A percentile compares a stretch with the other conserved stretches of the same genome.
These are phyloP conservation scores for Bjerkandera adusta DNA, from an alignment of 1,284 basidiomycete genomes.

Conservation along the genomic window DNA sequence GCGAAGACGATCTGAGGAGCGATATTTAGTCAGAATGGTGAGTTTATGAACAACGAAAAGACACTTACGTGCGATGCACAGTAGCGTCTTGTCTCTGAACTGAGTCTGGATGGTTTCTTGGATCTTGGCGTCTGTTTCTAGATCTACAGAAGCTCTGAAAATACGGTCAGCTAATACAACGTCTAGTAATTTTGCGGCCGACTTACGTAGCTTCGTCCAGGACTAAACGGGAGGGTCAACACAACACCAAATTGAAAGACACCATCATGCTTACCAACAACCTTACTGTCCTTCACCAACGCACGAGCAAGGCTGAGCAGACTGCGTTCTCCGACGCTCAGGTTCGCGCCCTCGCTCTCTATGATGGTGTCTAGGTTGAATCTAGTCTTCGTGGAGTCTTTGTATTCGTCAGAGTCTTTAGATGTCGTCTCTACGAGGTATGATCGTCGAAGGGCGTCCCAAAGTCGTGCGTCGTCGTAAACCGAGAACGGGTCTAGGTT, in stretches of 20 bases:
- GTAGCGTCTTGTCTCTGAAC: constrained; percentile 29
- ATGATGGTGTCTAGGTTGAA: constrained; percentile 81
- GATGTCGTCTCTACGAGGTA: constrained; percentile 57
- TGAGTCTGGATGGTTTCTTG: constrained; percentile 58
- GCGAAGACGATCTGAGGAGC: constrained; percentile 56
- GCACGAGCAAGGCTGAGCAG: constrained; percentile 31
- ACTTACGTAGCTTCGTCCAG: constrained; percentile 32
- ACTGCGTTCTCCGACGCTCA: constrained; percentile 64
- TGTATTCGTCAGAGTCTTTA: constrained; percentile 16
- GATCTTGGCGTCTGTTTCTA: constrained; percentile 60
- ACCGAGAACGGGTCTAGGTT: constrained; percentile 79
- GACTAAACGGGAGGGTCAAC: constrained; percentile 15
- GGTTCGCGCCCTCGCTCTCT: constrained; percentile 84
- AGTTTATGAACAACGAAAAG: background rate
- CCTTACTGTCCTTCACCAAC: constrained; percentile 32
- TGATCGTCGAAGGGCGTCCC: constrained; percentile 81
- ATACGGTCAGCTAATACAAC: background rate
- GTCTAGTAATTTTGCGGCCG: background rate
- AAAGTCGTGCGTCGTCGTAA: constrained; percentile 74
- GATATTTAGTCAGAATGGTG: background rate
- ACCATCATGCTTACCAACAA: constrained; percentile 29
- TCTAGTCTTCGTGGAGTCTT: constrained; percentile 21
- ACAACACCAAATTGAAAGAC: background rate
- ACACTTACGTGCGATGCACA: constrained; percentile 31
- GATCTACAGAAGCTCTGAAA: constrained; percentile 44